Evolutionary conservation across 108 stramenopile genomes (phyloP).

Genomic region (Cyclotella baltica): DNA sequence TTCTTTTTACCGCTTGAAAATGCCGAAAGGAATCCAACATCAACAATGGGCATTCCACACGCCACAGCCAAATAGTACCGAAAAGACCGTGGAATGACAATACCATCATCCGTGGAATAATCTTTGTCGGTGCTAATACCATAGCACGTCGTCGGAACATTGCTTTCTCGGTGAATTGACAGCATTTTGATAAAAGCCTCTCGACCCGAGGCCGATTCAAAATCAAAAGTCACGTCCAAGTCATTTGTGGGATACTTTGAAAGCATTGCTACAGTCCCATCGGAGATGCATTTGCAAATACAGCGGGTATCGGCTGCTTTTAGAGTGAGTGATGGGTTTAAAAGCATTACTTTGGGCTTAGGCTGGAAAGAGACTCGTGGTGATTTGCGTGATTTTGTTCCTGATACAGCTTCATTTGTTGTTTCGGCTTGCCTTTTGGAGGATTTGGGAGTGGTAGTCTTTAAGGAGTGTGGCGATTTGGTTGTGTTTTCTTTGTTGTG

Average conservation of each 20-base stretch:
- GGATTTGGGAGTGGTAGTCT: background rate
- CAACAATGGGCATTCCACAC: constrained; percentile 49
- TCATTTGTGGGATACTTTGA: constrained; percentile 26
- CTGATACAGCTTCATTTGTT: too few species aligned
- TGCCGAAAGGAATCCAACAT: constrained; percentile 45
- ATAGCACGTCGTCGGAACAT: constrained; percentile 29
- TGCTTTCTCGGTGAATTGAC: constrained; percentile 10
- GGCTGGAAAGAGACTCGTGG: constrained; percentile 40
- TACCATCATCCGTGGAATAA: constrained; percentile 43
- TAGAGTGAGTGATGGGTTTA: constrained; percentile 37
- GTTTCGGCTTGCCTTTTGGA: too few species aligned
- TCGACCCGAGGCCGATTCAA: constrained; percentile 32
- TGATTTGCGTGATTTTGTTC: background rate
- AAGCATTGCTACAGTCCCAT: constrained; percentile 37
- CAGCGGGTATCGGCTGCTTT: constrained; percentile 23
- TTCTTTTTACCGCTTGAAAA: constrained; percentile 5
- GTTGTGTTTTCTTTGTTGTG: background rate
- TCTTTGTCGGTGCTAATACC: constrained; percentile 51
- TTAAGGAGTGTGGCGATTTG: too few species aligned
- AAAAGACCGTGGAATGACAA: constrained; percentile 53
- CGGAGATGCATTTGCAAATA: constrained; percentile 31
- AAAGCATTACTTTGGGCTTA: constrained; percentile 34
- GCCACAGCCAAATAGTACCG: constrained; percentile 55
- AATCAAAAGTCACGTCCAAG: constrained; percentile 41
- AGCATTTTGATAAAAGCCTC: constrained; percentile 32